Evolutionary conservation across 257 asterid genomes (phyloP), one percentile per base, ranked within the genome.

Genomic region (Solanum etuberosum): DNA sequence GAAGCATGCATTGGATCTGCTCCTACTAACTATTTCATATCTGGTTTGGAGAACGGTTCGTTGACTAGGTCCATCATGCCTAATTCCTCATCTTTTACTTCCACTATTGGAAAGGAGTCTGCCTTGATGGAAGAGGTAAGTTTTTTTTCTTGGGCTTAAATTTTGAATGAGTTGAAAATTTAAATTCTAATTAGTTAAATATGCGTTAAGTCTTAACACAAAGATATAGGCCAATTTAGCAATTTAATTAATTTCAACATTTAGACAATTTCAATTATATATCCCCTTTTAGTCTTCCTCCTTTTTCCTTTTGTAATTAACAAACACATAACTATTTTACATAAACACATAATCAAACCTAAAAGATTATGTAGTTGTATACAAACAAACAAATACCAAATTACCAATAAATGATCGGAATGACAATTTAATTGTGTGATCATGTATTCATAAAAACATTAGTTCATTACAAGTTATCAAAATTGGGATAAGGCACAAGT

Each of bases 61-160:
- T 88, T 94, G 88, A 96, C 98, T 10, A 96, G 95, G 84, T 87
- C 93, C 25, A 86, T 91, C 86, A 89, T 93, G 92, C 94, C 95
- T n/a, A 92, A 92, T 89, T 97, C 99, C 85, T 90, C 92, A 9
- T 97, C 99, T 29, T 80, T 80, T 77, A 92, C 96, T 46, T 91
- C 98, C 89, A 95, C 89, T 63, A 88, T 93, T 68, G 97, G 96
- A 31, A 94, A 92, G 91, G 99, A 97, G 14, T 88, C 94, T 13
- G 61, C 96, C 83, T 88, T 96, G 83, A 84, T 90, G 65, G 99
- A 97, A 87, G 99, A 96, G 99, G 99, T 96, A 93, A 37, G 32
- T 31, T 86, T 27, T 16, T 42, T 43, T 3, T 54, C 40, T 59
- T 57, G 37, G 23, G 38, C 15, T 73, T 13, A 40, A n/a, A 13